Evolutionary conservation across 129 eudicot species (phyloP).

Genomic region (Helichrysum umbraculigerum): DNA sequence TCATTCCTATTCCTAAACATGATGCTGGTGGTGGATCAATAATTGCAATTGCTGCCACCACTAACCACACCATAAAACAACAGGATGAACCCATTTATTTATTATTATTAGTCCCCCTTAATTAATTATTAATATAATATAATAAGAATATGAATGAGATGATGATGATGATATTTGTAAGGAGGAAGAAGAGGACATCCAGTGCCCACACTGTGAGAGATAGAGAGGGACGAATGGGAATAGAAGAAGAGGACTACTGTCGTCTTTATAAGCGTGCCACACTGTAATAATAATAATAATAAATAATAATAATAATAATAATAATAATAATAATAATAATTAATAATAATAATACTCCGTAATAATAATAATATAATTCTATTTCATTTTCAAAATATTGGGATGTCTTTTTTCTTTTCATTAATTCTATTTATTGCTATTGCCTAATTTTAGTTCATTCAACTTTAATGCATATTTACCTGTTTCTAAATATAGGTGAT

Average conservation of each 20-base stretch:
- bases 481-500: no score
- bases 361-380: not conserved
- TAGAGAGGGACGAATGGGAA: constrained; percentile 12
- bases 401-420: not conserved
- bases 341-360: no score
- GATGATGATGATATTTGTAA: not conserved
- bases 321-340: no score
- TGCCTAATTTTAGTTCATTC: no score
- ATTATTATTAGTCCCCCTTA: no score
- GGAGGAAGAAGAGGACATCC: not conserved
- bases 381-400: not conserved
- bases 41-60: not conserved
- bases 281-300: no score
- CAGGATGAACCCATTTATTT: not conserved
- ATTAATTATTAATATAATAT: no score
- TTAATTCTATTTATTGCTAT: not conserved
- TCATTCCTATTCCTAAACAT: not conserved
- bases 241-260: constrained; percentile 44
- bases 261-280: constrained; percentile 42
- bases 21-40: not conserved
- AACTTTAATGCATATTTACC: no score
- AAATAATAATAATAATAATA: no score
- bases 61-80: not conserved
- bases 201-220: constrained; percentile 32
- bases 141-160: not conserved